Conservation (phyloP, 371 early-diverging fungal species). For the Mortierella sp. region DNA sequence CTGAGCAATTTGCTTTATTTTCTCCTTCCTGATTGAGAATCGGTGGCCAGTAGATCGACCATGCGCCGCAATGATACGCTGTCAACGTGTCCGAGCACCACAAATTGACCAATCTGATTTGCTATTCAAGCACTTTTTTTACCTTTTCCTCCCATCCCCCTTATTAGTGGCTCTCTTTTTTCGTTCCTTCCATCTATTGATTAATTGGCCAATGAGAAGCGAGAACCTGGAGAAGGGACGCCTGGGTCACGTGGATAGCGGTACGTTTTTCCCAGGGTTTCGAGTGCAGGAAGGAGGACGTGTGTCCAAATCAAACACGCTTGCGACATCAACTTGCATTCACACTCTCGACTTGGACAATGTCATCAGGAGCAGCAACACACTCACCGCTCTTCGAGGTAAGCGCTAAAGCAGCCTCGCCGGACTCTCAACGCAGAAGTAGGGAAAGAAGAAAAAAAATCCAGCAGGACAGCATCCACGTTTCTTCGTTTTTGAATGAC, state of each 20-base stretch:
- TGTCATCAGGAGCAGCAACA: background rate
- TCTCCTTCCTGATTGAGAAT: background rate
- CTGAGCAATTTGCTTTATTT: background rate
- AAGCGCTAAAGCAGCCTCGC: background rate
- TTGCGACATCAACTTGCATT: background rate
- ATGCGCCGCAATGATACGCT: conserved; percentile 25
- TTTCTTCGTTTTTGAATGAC: background rate
- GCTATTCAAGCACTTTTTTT: background rate
- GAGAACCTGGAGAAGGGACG: background rate
- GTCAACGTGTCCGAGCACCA: background rate
- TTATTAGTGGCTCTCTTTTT: background rate
- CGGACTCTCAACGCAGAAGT: background rate
- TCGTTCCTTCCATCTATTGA: background rate
- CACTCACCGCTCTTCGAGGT: conserved; percentile 17
- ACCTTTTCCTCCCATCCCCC: background rate
- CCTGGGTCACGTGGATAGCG: background rate
- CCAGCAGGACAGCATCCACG: background rate
- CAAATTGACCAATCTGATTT: conserved; percentile 5
- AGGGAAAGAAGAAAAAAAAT: background rate
- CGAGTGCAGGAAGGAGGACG: background rate
- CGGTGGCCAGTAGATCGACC: conserved; percentile 16
- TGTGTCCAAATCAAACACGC: background rate
- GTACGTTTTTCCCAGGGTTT: background rate
- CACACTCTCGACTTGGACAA: background rate
- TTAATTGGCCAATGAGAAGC: background rate